Conservation (phyloP, 768 basidiomycete genomes). For the Porpolomopsis calyptriformis region DNA sequence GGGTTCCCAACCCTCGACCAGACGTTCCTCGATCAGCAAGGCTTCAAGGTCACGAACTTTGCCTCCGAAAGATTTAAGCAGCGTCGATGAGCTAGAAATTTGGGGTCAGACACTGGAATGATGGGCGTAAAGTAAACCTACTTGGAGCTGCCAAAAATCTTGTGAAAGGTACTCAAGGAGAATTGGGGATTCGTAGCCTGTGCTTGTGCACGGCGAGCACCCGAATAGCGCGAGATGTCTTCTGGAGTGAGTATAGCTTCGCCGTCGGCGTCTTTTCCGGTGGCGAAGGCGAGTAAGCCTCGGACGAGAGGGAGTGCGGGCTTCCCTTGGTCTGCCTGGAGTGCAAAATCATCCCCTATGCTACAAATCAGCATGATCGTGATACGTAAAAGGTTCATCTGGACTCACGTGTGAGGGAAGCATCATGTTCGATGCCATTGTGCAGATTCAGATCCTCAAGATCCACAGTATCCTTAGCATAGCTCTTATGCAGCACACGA, state of each 20-base stretch:
- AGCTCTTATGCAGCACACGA: slow-evolving; percentile 43
- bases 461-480: slow-evolving; percentile 50
- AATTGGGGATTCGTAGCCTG: slow-evolving; percentile 45
- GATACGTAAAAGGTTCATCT: slow-evolving; percentile 18
- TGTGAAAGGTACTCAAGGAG: slow-evolving; percentile 38
- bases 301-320: slow-evolving; percentile 41
- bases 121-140: slow-evolving; percentile 23
- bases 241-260: slow-evolving; percentile 38
- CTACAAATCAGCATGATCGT: slow-evolving; percentile 28
- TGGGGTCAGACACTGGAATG: slow-evolving; percentile 2
- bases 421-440: slow-evolving; percentile 69
- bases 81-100: slow-evolving; percentile 41
- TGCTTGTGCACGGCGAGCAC: slow-evolving; percentile 53
- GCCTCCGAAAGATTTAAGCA: slow-evolving; percentile 61
- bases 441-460: slow-evolving; percentile 60
- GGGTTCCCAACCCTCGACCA: slow-evolving; percentile 66
- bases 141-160: slow-evolving; percentile 59
- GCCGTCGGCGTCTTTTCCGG: slow-evolving; percentile 44
- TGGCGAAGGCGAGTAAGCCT: slow-evolving; percentile 47
- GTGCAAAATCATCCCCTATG: slow-evolving; percentile 37
- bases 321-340: slow-evolving; percentile 41
- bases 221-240: slow-evolving; percentile 47
- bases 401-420: slow-evolving; percentile 47
- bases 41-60: slow-evolving; percentile 41
- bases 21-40: slow-evolving; percentile 56